Conservation (phyloP, 202 grass and related monocot genomes). For the Schoenoplectus triqueter region DNA sequence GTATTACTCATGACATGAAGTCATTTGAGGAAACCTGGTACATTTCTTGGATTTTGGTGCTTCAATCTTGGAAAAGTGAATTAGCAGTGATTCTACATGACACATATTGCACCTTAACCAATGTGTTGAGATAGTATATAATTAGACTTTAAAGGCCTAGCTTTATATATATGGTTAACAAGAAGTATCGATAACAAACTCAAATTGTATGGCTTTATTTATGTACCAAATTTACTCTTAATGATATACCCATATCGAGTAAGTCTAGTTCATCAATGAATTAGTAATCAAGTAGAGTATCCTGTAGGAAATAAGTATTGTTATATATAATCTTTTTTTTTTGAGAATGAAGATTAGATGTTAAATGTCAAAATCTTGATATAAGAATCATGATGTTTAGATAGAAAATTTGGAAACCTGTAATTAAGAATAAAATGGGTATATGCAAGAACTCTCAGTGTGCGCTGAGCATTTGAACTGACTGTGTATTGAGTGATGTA, state of each 20-base stretch:
- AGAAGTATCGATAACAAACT: background rate
- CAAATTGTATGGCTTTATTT: background rate
- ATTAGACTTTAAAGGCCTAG: background rate
- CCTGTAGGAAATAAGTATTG: background rate
- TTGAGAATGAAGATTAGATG: background rate
- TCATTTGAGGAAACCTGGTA: background rate
- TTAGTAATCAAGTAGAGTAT: background rate
- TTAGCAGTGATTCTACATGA: background rate
- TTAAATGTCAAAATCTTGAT: background rate
- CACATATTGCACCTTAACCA: background rate
- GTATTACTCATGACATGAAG: background rate
- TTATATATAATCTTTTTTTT: background rate
- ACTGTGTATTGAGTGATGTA: background rate
- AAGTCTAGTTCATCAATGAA: background rate
- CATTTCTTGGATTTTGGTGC: background rate
- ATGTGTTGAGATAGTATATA: background rate
- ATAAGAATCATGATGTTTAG: background rate
- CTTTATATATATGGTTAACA: background rate
- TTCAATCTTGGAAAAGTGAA: background rate
- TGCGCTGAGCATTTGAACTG: background rate
- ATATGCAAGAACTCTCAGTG: background rate
- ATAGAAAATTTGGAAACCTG: background rate
- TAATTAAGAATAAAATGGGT: background rate
- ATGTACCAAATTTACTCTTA: background rate
- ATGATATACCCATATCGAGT: background rate